Conservation (phyloP, 352 stramenopile species). For the Phytophthora uliginosa region DNA sequence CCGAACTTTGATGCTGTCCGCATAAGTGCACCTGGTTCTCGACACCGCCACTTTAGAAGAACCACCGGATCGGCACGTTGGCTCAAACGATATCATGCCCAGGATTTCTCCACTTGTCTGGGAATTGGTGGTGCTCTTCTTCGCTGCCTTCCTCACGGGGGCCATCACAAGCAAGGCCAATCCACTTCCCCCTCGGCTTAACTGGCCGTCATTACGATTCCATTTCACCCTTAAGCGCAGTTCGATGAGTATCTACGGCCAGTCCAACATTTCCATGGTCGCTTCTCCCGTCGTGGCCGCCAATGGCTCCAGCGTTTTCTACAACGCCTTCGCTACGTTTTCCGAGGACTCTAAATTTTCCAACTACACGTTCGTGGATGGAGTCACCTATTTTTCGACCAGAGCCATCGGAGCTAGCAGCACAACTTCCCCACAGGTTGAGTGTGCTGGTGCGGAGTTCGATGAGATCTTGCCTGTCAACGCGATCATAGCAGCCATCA, state of each 20-base stretch:
- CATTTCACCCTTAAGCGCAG: not conserved
- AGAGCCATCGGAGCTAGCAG: not conserved
- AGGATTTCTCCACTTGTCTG: not conserved
- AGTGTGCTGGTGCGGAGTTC: not conserved
- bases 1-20: too few relatives aligned
- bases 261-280: not conserved
- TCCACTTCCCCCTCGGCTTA: too few relatives aligned
- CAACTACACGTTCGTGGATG: constrained; percentile 38
- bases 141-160: not conserved
- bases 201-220: not conserved
- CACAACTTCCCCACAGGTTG: not conserved
- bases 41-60: not conserved
- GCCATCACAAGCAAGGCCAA: too few relatives aligned
- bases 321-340: constrained; percentile 35
- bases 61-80: not conserved
- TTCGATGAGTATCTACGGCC: not conserved
- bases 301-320: constrained; percentile 37
- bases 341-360: constrained; percentile 23
- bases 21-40: too few relatives aligned
- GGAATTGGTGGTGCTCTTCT: not conserved
- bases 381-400: constrained; percentile 29
- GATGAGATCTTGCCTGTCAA: constrained; percentile 18
- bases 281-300: constrained; percentile 26
- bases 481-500: constrained; percentile 13
- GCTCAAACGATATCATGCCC: not conserved